Base-by-base conservation (phyloP, 2,329 filamentous ascomycete genomes). In the Talaromyces sp. region DNA sequence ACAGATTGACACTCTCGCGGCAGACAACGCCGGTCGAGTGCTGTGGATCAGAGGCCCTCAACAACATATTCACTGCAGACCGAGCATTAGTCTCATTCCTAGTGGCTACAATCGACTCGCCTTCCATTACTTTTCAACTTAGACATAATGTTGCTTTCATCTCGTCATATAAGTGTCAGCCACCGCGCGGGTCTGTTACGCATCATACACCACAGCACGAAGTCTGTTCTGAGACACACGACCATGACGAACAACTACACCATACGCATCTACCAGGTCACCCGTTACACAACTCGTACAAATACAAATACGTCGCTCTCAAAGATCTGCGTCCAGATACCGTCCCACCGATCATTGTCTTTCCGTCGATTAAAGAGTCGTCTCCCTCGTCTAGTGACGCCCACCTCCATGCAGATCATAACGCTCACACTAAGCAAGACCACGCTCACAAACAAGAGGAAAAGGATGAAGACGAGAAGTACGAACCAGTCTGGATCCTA, bases 141-240 rank as follows among this genome's bases (percentile, higher is more conserved):
- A 74, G 71, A 16, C 77, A 83, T 69, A 82, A 84, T 63, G 77
- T 83, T 14, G 77, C 81, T 31, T 86, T 85, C 67, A 73, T 86
- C 48, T 78, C 82, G 0, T 82, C 83, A 1, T 82, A 82, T 68
- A 82, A 81, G 18, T 86, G 84, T 68, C 78, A 75, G 6, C 75
- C 79, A 11, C 81, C 82, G 2, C 66, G 70, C 6, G 76, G 77
- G 3, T 69, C 72, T 52, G 66, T 69, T 7, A 66, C 64, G 7
- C 60, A 61, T 44, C 37, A 61, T 54, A 14, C 23, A 9, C 37
- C 25, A 25, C 18, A 31, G 9, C 37, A 31, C 16, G 28, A 23
- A 11, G 33, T 40, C 12, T 33, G 5, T 31, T 46, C 21, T 18
- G n/a, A 62, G 2, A 44, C 7, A 31, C 46, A 63, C 21, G 39